phyloP scores from a whole-genome alignment of 73 alveolate species.

The Blepharisma japonicum region DNA sequence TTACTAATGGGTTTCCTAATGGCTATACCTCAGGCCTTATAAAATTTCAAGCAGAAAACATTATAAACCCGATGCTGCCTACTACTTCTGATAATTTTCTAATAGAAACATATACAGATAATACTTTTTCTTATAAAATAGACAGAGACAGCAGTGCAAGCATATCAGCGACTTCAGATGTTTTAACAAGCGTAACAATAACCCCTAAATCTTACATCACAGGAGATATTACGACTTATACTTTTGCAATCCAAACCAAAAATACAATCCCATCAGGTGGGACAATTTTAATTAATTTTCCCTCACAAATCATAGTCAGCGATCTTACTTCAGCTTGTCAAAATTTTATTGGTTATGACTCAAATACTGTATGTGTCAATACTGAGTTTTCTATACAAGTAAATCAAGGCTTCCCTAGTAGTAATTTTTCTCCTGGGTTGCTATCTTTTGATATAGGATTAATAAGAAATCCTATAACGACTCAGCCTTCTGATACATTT shows the following conservation, averaged over 20 bases:
- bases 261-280: constrained; percentile 2
- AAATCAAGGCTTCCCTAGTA: no score
- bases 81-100: not conserved
- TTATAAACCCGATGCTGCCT: not conserved
- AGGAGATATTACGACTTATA: constrained; percentile 15
- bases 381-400: no score
- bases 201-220: constrained; percentile 14
- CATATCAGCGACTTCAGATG: not conserved
- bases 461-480: no score
- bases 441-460: no score
- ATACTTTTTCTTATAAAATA: not conserved
- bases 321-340: not conserved
- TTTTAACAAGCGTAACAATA: not conserved
- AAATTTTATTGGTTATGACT: no score
- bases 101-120: not conserved
- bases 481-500: no score
- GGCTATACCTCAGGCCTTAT: not conserved
- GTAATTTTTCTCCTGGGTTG: no score
- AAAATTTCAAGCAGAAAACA: not conserved
- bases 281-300: not conserved
- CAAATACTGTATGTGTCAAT: no score
- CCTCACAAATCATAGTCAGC: not conserved
- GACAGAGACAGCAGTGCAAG: not conserved
- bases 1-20: not conserved
- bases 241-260: not conserved